These are phyloP conservation scores for Sarcodon aspratus DNA, from an alignment of 768 basidiomycete genomes.

Conservation along the genomic window DNA sequence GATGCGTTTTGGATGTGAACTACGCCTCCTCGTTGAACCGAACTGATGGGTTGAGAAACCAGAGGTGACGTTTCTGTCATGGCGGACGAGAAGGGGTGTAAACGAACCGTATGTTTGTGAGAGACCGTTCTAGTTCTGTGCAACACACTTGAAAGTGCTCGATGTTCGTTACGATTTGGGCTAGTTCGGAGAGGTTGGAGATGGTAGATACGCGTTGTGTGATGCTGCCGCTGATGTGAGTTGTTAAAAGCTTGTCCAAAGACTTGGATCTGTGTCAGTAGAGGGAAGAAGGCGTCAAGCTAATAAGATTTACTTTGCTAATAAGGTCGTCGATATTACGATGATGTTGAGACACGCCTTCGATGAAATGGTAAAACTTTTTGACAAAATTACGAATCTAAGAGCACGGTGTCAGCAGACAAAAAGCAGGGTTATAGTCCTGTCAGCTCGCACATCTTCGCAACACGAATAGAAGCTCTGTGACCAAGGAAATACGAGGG, in stretches of 20 bases:
- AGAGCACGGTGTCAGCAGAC: constrained; percentile 1
- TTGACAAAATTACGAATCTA: constrained; percentile 86
- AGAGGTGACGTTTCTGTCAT: background rate
- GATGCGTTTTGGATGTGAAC: constrained; percentile 54
- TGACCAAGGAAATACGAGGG: constrained; percentile 84
- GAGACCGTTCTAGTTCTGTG: constrained; percentile 70
- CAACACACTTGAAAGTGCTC: constrained; percentile 87
- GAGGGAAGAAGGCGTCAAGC: background rate
- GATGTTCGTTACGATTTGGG: constrained; percentile 85
- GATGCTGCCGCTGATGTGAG: constrained; percentile 68
- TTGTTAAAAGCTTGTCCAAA: constrained; percentile 70
- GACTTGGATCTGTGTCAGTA: constrained; percentile 37
- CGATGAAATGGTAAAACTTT: constrained; percentile 93
- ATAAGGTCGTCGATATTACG: constrained; percentile 86
- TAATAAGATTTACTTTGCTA: constrained; percentile 48
- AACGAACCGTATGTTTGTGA: constrained; percentile 69
- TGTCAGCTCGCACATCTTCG: constrained; percentile 47
- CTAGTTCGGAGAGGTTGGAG: constrained; percentile 79
- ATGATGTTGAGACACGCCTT: constrained; percentile 88
- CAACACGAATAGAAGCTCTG: constrained; percentile 93
- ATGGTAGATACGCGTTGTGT: constrained; percentile 62
- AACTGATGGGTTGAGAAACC: constrained; percentile 29
- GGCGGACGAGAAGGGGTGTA: background rate
- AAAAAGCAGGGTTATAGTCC: background rate
- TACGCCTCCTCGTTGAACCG: constrained; percentile 73